Evolutionary conservation across 2,329 filamentous ascomycete genomes (phyloP).

Genomic region (Talaromyces sp.): DNA sequence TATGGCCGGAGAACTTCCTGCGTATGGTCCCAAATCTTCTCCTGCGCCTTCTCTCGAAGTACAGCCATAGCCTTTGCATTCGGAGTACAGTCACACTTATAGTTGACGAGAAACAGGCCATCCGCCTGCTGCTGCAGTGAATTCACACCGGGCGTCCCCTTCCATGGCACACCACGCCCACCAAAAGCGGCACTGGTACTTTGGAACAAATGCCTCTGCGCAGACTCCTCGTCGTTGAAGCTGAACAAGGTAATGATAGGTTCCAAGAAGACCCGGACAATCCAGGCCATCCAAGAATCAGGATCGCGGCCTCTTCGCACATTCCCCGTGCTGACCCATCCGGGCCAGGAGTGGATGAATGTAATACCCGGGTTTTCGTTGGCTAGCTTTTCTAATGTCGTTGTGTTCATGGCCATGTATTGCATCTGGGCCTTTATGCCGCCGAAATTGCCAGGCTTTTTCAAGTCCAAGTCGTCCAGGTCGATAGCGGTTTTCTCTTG

Average conservation of each 20-base stretch:
- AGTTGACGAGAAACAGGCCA: background rate
- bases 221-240: background rate
- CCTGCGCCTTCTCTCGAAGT: background rate
- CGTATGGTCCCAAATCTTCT: background rate
- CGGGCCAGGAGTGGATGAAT: constrained; percentile 1
- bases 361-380: background rate
- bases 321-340: background rate
- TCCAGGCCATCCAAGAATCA: background rate
- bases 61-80: background rate
- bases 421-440: background rate
- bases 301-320: background rate
- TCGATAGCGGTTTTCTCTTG: background rate
- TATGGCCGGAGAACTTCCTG: background rate
- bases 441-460: background rate
- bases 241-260: background rate
- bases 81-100: background rate
- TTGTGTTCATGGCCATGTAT: background rate
- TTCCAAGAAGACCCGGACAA: background rate
- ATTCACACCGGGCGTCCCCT: background rate
- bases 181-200: background rate
- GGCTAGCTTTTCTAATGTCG: background rate
- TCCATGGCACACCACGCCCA: background rate
- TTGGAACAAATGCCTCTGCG: background rate
- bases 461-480: background rate
- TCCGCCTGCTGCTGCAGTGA: background rate